Evolutionary conservation across 257 asterid genomes (phyloP), one percentile per base, ranked within the genome.

Genomic region (Phtheirospermum japonicum): DNA sequence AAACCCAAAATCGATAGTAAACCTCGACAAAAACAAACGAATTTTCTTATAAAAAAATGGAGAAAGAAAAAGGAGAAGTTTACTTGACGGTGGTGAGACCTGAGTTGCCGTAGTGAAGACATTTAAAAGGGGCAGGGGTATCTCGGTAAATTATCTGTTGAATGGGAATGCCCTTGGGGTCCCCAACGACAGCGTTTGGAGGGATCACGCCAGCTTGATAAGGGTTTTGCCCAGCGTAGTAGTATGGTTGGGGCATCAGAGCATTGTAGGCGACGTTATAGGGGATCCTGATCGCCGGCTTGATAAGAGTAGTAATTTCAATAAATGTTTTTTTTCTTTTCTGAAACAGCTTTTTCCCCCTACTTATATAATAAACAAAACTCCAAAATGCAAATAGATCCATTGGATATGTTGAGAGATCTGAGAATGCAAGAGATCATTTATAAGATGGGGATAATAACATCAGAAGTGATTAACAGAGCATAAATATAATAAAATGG

Each of bases 261-360:
- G 87, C 80, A 4, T 76, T 91, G 70, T 78, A 74, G 43, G 85
- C 80, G 13, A 83, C 69, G 71, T 77, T 72, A 77, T 85, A 83
- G 36, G 96, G 96, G 69, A 88, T 83, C 43, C 97, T 97, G 69
- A 91, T 71, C 75, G 83, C 95, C 36, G 97, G 98, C 74, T 86
- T n/a, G n/a, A n/a, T n/a, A n/a, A n/a, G n/a, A n/a, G n/a, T n/a
- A n/a, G n/a, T n/a, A n/a, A n/a, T n/a, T n/a, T n/a, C n/a, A n/a
- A n/a, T n/a, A n/a, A n/a, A n/a, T n/a, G n/a, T n/a, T n/a, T n/a
- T n/a, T n/a, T n/a, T n/a, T n/a, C n/a, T n/a, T n/a, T n/a, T n/a
- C n/a, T n/a, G n/a, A n/a, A n/a, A n/a, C n/a, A n/a, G n/a, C n/a
- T n/a, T n/a, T n/a, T n/a, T n/a, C n/a, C n/a, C n/a, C n/a, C n/a